Evolutionary conservation across 768 basidiomycete species (phyloP).

Genomic region (Rubroboletus pulcherrimus): DNA sequence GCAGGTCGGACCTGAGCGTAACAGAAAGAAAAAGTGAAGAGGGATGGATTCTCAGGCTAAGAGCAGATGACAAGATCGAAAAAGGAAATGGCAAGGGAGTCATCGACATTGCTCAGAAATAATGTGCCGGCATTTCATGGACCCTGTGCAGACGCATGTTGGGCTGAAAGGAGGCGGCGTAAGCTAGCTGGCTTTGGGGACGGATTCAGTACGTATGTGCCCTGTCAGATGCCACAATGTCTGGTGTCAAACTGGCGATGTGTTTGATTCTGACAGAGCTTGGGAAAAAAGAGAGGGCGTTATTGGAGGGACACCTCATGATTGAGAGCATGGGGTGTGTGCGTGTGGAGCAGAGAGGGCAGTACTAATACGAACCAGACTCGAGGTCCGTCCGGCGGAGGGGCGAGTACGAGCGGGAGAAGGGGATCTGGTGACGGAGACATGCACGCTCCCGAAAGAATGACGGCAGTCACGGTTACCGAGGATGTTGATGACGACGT

Average conservation of each 20-base stretch:
- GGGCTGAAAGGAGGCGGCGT: constrained; percentile 12
- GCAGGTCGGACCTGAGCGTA: background rate
- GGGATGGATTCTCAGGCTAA: constrained; percentile 6
- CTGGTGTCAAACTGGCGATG: background rate
- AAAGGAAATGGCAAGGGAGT: constrained; percentile 14
- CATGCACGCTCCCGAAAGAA: constrained; percentile 14
- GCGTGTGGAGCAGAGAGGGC: background rate
- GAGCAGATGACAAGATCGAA: background rate
- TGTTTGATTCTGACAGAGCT: background rate
- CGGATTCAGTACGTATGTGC: background rate
- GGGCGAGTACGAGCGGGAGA: too few relatives aligned
- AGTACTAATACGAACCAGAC: background rate
- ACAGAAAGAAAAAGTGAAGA: too few relatives aligned
- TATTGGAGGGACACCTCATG: background rate
- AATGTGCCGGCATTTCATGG: constrained; percentile 9
- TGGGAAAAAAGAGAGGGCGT: background rate
- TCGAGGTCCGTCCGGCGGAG: constrained; percentile 16
- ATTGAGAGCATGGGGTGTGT: background rate
- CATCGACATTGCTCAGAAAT: background rate
- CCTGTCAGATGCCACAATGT: background rate
- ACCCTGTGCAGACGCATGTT: constrained; percentile 14
- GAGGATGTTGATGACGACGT: constrained; percentile 10
- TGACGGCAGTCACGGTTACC: constrained; percentile 4
- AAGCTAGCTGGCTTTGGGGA: background rate
- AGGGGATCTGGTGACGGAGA: background rate